Evolutionary conservation across 768 basidiomycete genomes (phyloP).

Genomic region (Russula sp.): DNA sequence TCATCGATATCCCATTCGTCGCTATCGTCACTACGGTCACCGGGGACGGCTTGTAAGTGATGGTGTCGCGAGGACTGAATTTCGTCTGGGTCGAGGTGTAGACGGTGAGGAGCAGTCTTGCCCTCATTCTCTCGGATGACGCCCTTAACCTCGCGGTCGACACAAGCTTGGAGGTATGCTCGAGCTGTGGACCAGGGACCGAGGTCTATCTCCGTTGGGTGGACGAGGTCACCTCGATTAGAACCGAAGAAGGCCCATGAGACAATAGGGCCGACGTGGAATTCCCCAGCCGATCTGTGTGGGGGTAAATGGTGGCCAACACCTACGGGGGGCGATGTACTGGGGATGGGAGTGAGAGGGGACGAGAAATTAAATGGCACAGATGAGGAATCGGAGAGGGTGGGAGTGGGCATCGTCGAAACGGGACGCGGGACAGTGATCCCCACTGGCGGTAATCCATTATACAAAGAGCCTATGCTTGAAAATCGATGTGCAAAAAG

Average conservation of each 20-base stretch:
- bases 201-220: conserved; percentile 65
- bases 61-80: conserved; percentile 66
- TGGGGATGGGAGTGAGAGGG: conserved; percentile 8
- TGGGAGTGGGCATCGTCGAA: conserved; percentile 21
- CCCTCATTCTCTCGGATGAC: conserved; percentile 75
- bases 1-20: conserved; percentile 76
- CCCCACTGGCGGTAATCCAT: conserved; percentile 28
- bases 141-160: conserved; percentile 62
- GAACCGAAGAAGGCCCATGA: conserved; percentile 91
- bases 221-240: conserved; percentile 62
- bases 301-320: neutral
- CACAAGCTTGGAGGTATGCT: conserved; percentile 59
- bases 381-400: conserved; percentile 25
- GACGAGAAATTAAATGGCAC: neutral
- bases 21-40: conserved; percentile 66
- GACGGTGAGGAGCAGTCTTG: conserved; percentile 61
- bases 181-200: conserved; percentile 64
- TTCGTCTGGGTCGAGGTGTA: conserved; percentile 78
- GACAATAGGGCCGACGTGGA: conserved; percentile 72
- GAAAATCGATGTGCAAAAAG: conserved; percentile 73
- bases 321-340: neutral
- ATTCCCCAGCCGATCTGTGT: conserved; percentile 29
- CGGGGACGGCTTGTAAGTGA: conserved; percentile 56
- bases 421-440: neutral
- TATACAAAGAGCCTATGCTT: conserved; percentile 68